Conservation (phyloP, 2,329 filamentous ascomycete species). For the Stenocarpella maydis region DNA sequence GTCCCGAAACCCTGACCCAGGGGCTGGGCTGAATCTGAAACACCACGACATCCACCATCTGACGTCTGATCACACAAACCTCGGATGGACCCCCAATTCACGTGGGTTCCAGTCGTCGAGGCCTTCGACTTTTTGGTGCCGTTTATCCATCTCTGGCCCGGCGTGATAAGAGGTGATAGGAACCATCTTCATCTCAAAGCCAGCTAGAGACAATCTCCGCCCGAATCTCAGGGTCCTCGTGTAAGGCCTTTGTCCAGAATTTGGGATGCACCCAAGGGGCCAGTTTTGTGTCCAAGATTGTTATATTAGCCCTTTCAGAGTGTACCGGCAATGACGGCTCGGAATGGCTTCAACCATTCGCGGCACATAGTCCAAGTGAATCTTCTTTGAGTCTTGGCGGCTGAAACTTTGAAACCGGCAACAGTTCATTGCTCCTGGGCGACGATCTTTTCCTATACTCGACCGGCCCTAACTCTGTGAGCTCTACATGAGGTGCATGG, state of each 20-base stretch:
- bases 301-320: background rate
- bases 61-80: conserved; percentile 25
- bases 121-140: background rate
- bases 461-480: no score
- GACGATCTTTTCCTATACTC: background rate
- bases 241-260: background rate
- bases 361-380: background rate
- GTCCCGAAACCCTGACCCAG: conserved; percentile 27
- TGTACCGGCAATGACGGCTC: background rate
- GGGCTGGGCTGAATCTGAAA: conserved; percentile 31
- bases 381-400: conserved; percentile 16
- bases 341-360: background rate
- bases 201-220: conserved; percentile 6
- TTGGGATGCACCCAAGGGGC: background rate
- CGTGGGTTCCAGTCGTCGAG: conserved; percentile 15
- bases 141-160: background rate
- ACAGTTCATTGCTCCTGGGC: background rate
- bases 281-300: background rate
- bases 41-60: conserved; percentile 27
- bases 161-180: conserved; percentile 10
- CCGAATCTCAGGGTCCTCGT: conserved; percentile 19
- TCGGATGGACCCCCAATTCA: conserved; percentile 3
- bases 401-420: conserved; percentile 23
- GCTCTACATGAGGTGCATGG: no score
- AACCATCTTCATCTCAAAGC: conserved; percentile 22